phyloP scores from a whole-genome alignment of 495 filamentous ascomycete genomes.

The Penicillium verhagenii region DNA sequence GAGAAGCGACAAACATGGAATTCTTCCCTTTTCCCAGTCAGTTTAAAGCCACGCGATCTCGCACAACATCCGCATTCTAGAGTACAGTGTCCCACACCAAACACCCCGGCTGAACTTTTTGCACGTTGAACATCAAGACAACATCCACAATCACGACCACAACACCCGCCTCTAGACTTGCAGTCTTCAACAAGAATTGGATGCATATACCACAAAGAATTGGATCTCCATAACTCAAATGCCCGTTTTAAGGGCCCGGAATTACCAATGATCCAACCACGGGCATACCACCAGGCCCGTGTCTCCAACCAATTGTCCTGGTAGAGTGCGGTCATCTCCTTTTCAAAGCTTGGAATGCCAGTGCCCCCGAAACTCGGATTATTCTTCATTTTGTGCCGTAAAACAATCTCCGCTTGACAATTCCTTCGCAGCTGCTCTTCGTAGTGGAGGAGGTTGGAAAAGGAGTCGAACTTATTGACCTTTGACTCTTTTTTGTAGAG shows the following conservation, averaged over 20 bases:
- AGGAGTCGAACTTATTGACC: not conserved
- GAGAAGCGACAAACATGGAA: not conserved
- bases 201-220: conserved; percentile 11
- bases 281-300: not conserved
- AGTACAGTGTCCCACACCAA: conserved; percentile 9
- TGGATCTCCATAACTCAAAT: conserved; percentile 11
- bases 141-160: conserved; percentile 14
- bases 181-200: conserved; percentile 12
- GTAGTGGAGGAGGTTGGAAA: conserved; percentile 1
- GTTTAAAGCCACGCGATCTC: conserved; percentile 4
- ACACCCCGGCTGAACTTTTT: conserved; percentile 8
- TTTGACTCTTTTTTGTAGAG: conserved; percentile 10
- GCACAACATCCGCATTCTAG: conserved; percentile 5
- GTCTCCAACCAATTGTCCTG: not conserved
- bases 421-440: conserved; percentile 10
- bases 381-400: conserved; percentile 2
- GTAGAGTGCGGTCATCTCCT: conserved; percentile 1
- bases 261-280: conserved; percentile 1
- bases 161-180: conserved; percentile 8
- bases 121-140: conserved; percentile 10
- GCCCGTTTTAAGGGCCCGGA: conserved; percentile 4
- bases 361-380: not conserved
- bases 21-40: not conserved
- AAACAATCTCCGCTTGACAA: conserved; percentile 11
- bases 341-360: not conserved